Percentiles rank a stretch among this genome's conserved stretches.
These are phyloP conservation scores for Castanospermum australe DNA, from an alignment of 306 rosid species.

Conservation along the genomic window DNA sequence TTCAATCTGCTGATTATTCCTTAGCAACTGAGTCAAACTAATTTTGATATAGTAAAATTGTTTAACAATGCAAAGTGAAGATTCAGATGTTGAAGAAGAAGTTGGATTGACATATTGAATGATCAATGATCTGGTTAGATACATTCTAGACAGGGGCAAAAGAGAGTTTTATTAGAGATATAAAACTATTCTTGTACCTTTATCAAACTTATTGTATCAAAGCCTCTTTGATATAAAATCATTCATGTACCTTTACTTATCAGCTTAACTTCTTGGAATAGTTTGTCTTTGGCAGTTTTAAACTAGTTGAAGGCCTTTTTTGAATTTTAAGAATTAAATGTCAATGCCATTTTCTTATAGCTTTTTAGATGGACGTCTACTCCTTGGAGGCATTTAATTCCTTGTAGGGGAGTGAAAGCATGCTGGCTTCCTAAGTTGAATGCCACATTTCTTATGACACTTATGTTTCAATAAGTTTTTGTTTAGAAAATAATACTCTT, in stretches of 20 bases:
- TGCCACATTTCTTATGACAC: not conserved
- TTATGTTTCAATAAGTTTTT: not conserved
- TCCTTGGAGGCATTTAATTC: not conserved
- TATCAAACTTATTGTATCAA: not conserved
- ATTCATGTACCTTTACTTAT: not conserved
- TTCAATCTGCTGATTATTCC: conserved; percentile 6
- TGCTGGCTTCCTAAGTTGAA: not conserved
- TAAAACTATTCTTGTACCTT: not conserved
- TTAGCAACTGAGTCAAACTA: not conserved
- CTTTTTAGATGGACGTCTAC: not conserved
- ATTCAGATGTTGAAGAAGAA: not conserved
- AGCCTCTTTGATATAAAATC: not conserved
- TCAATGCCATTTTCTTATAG: not conserved
- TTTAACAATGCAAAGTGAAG: not conserved
- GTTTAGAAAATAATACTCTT: not conserved
- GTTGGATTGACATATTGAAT: not conserved
- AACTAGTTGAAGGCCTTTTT: not conserved
- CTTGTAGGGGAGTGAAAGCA: conserved; percentile 8
- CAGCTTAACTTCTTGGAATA: not conserved
- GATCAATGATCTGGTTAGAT: not conserved
- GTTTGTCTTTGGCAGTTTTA: conserved; percentile 7
- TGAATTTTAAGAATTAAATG: not conserved
- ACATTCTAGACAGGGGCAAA: not conserved
- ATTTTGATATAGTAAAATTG: not conserved
- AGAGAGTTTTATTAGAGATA: not conserved